These are phyloP conservation scores for Cladochytrium tenue DNA, from an alignment of 371 early-diverging fungal species.

Conservation along the genomic window DNA sequence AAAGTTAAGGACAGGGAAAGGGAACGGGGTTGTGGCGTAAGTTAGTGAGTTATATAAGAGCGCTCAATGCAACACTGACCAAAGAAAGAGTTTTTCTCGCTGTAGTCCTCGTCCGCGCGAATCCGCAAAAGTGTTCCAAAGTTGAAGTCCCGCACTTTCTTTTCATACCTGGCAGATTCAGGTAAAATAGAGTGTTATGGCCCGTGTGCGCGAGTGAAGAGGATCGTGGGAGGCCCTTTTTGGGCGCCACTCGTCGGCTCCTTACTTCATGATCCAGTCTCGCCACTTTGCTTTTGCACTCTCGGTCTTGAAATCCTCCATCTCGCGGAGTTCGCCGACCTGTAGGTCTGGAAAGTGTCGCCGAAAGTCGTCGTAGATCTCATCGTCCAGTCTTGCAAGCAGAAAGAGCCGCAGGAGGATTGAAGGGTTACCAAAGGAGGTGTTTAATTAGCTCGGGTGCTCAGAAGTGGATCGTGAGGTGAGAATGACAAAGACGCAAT, in stretches of 20 bases:
- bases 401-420: not conserved
- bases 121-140: constrained; percentile 87
- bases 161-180: constrained; percentile 61
- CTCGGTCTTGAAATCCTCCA: constrained; percentile 75
- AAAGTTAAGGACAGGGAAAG: no score
- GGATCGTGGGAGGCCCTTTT: no score
- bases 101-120: constrained; percentile 74
- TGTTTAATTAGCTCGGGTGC: no score
- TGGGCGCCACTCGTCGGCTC: no score
- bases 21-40: no score
- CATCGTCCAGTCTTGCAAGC: constrained; percentile 71
- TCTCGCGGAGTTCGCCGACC: constrained; percentile 65
- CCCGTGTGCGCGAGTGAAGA: not conserved
- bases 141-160: constrained; percentile 82
- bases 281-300: constrained; percentile 88
- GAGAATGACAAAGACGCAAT: not conserved
- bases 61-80: constrained; percentile 50
- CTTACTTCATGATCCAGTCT: constrained; percentile 68
- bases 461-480: not conserved
- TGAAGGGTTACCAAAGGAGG: not conserved
- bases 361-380: constrained; percentile 76
- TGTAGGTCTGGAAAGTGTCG: constrained; percentile 73
- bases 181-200: not conserved
- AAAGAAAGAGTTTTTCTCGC: constrained; percentile 83
- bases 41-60: no score